Conservation (phyloP, 805 yeast species). For the Hanseniaspora mollemarum region DNA sequence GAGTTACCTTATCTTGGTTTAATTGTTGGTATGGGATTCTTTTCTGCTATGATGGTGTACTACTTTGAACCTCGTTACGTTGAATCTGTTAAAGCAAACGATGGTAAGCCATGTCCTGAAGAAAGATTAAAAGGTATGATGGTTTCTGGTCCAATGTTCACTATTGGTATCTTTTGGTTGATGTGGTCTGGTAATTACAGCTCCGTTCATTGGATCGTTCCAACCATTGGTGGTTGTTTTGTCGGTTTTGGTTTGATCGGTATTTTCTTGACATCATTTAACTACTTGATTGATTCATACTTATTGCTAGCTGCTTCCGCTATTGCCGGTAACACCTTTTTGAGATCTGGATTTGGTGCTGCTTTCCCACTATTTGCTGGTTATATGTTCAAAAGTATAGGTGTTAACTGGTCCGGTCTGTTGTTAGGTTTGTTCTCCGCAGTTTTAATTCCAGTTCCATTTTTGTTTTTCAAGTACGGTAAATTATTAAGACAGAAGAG, state of each 20-base stretch:
- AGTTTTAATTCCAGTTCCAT: constrained; percentile 54
- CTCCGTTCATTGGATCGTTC: constrained; percentile 70
- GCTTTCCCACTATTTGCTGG: constrained; percentile 62
- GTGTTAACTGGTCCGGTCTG: constrained; percentile 70
- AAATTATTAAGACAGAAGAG: constrained; percentile 44
- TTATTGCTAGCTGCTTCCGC: constrained; percentile 67
- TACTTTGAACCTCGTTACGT: constrained; percentile 44
- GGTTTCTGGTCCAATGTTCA: constrained; percentile 57
- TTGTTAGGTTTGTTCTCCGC: constrained; percentile 52
- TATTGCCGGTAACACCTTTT: constrained; percentile 57
- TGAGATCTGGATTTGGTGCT: constrained; percentile 59
- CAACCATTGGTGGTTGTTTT: constrained; percentile 52
- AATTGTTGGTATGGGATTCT: constrained; percentile 54
- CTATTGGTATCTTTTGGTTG: constrained; percentile 74
- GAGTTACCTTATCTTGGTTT: constrained; percentile 73
- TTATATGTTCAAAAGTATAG: constrained; percentile 58
- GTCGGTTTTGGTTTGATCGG: constrained; percentile 58
- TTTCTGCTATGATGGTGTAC: constrained; percentile 43
- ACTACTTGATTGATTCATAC: constrained; percentile 63
- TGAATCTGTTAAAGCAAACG: constrained; percentile 38
- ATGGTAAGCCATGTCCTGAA: constrained; percentile 61
- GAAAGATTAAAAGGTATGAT: constrained; percentile 69
- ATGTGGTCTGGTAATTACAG: constrained; percentile 77
- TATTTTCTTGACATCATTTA: constrained; percentile 57
- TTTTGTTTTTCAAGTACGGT: constrained; percentile 52